These are phyloP conservation scores for Trichoderma simmonsii DNA, from an alignment of 2,329 filamentous ascomycete genomes.

Conservation along the genomic window DNA sequence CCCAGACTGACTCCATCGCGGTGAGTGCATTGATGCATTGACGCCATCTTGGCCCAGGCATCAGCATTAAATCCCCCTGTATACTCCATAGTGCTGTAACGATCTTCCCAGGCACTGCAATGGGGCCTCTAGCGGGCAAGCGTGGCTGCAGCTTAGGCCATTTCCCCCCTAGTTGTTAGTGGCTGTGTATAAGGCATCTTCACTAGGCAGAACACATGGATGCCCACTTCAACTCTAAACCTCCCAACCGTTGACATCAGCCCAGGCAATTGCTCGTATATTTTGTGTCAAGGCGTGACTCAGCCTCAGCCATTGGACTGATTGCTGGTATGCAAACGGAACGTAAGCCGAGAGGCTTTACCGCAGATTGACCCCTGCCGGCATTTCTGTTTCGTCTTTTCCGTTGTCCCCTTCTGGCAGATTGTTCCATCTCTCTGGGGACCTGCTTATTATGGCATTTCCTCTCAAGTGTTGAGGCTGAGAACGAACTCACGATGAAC, in stretches of 20 bases:
- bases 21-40: not conserved
- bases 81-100: not conserved
- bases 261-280: not conserved
- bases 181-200: conserved; percentile 5
- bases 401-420: not conserved
- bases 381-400: not conserved
- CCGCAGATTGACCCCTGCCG: not conserved
- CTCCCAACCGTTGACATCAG: not conserved
- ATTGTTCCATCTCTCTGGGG: not conserved
- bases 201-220: not conserved
- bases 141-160: not conserved
- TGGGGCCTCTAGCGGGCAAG: not conserved
- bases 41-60: not conserved
- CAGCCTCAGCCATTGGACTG: not conserved
- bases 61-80: not conserved
- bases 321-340: not conserved
- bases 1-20: not conserved
- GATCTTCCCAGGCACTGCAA: not conserved
- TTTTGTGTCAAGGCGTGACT: not conserved
- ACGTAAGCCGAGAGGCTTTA: not conserved
- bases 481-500: not conserved
- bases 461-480: not conserved
- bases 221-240: not conserved
- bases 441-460: not conserved
- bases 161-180: not conserved